These are phyloP conservation scores for Rasamsonia emersonii DNA, from an alignment of 2,329 filamentous ascomycete species.

Conservation along the genomic window DNA sequence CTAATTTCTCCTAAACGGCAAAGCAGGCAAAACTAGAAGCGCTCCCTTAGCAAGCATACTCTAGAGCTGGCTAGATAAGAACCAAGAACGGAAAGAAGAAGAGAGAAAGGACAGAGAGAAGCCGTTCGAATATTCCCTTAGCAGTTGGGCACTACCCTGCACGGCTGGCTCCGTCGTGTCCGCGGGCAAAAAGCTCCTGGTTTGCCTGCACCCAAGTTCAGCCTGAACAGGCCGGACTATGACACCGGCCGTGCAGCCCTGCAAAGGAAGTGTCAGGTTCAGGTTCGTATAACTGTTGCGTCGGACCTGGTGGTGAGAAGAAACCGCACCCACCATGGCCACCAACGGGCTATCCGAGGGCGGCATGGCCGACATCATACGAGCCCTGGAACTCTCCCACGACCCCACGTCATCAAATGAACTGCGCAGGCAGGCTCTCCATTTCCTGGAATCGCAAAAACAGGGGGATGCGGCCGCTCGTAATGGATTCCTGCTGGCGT, in stretches of 20 bases:
- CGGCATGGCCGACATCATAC: constrained; percentile 53
- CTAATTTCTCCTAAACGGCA: not conserved
- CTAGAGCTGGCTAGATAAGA: constrained; percentile 2
- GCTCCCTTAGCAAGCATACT: constrained; percentile 2
- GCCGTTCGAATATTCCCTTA: too few relatives aligned
- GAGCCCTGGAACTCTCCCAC: constrained; percentile 83
- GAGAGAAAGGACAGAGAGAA: constrained; percentile 30
- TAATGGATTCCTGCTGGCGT: constrained; percentile 75
- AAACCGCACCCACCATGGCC: constrained; percentile 17
- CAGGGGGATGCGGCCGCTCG: constrained; percentile 67
- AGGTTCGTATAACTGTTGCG: not conserved
- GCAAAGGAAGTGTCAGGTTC: constrained; percentile 2
- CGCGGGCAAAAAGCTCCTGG: too few relatives aligned
- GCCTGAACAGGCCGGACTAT: constrained; percentile 4
- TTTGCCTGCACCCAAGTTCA: too few relatives aligned
- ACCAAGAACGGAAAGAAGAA: not conserved
- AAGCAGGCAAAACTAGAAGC: not conserved
- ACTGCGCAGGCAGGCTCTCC: constrained; percentile 70
- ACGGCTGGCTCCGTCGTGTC: too few relatives aligned
- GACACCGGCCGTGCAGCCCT: constrained; percentile 4
- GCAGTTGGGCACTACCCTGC: too few relatives aligned
- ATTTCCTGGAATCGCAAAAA: constrained; percentile 81
- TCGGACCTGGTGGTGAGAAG: not conserved
- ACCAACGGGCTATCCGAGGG: constrained; percentile 27
- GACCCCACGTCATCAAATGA: constrained; percentile 71